These are phyloP conservation scores for Suhomyces tanzawaensis DNA, from an alignment of 805 yeast species.

Conservation along the genomic window DNA sequence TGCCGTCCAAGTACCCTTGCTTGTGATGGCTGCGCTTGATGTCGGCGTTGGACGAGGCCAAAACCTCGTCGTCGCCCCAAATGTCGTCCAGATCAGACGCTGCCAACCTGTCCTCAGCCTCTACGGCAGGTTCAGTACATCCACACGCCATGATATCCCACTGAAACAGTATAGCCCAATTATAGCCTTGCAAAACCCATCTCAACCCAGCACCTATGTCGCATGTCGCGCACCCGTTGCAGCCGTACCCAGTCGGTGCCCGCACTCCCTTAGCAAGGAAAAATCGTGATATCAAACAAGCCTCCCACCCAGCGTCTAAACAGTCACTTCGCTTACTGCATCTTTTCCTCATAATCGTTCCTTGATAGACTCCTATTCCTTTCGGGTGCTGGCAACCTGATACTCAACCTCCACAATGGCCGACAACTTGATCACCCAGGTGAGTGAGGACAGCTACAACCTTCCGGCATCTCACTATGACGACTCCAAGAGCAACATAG, in stretches of 20 bases:
- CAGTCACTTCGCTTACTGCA: too few species aligned
- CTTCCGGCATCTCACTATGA: slow-evolving; percentile 24
- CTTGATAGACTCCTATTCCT: too few species aligned
- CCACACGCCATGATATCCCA: slow-evolving; percentile 6
- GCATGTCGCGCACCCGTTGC: too few species aligned
- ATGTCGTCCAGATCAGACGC: slow-evolving; percentile 20
- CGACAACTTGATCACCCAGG: slow-evolving; percentile 69
- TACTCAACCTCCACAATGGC: slow-evolving; percentile 24
- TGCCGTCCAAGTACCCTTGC: slow-evolving; percentile 83
- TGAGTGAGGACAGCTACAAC: slow-evolving; percentile 38
- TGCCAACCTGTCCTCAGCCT: neutral
- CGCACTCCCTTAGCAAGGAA: too few species aligned
- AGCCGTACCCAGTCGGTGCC: too few species aligned
- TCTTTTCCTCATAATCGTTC: too few species aligned
- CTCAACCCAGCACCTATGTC: too few species aligned
- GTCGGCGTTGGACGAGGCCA: slow-evolving; percentile 20
- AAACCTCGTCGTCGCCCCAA: slow-evolving; percentile 31
- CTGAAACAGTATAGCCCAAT: too few species aligned
- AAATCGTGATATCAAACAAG: too few species aligned
- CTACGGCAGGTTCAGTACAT: slow-evolving; percentile 5
- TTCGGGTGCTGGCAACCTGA: slow-evolving; percentile 21
- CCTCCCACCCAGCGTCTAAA: too few species aligned
- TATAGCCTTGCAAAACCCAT: too few species aligned
- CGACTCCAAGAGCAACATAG: slow-evolving; percentile 37
- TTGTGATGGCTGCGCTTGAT: slow-evolving; percentile 63